Conservation (phyloP, 192 early-diverging fungal genomes). For the Gaertneriomyces semiglobifer region DNA sequence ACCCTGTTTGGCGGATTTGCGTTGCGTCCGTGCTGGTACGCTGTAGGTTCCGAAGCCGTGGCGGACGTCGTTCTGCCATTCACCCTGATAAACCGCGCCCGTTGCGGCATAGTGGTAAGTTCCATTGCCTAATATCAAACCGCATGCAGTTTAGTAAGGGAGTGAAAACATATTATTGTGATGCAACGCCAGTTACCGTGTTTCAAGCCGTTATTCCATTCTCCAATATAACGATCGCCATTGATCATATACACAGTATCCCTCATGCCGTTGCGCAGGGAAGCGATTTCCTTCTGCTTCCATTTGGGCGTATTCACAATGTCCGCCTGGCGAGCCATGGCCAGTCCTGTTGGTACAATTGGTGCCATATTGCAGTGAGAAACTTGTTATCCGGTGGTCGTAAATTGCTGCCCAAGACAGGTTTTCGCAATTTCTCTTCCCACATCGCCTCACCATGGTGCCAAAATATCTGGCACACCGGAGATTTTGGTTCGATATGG, state of each 20-base stretch:
- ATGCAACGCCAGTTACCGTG: constrained; percentile 34
- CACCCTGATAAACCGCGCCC: constrained; percentile 55
- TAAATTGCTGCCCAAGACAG: no score
- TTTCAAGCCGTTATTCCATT: constrained; percentile 54
- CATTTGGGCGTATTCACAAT: constrained; percentile 42
- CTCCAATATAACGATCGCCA: constrained; percentile 57
- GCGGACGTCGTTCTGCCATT: constrained; percentile 48
- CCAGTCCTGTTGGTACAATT: not conserved
- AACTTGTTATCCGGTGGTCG: no score
- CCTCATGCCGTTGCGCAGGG: constrained; percentile 53
- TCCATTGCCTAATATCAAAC: constrained; percentile 45
- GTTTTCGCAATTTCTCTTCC: no score
- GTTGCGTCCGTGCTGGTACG: constrained; percentile 31
- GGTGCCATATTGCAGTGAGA: no score
- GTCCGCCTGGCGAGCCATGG: constrained; percentile 38
- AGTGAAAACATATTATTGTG: not conserved
- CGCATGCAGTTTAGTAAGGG: not conserved
- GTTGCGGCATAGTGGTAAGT: constrained; percentile 49
- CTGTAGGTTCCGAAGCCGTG: constrained; percentile 56
- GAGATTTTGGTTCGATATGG: no score
- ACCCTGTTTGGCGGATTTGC: not conserved
- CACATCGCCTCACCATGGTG: no score
- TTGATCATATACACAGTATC: constrained; percentile 58
- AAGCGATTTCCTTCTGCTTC: constrained; percentile 49
- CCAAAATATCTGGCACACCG: no score